Evolutionary conservation across 441 rosid species (phyloP), one percentile per base, ranked within the genome.

Genomic region (Iberis amara): DNA sequence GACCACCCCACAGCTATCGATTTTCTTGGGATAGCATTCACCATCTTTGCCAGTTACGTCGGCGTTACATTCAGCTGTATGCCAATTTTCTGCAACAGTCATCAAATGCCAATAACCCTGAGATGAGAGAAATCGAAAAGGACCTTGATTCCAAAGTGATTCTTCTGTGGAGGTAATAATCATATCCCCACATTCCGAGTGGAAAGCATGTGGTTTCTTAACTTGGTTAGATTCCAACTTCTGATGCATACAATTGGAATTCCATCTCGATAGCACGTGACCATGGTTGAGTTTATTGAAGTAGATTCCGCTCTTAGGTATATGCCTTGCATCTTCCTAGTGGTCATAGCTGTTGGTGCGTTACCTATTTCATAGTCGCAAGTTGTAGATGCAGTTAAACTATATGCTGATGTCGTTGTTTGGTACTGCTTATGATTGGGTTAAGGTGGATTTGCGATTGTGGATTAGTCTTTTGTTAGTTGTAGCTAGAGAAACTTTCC

Each of bases 61-160:
- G 91, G 39, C 90, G 49, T 47, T 92, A 92, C 66, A 82, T 92
- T 64, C 90, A 81, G 64, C 70, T 89, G 68, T 89, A 92, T 81
- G 99, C 90, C 62, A 60, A 71, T 57, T 76, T 68, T 44, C 74
- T 92, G 72, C 92, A 89, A 70, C 94, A 79, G 60, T 68, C 86
- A 61, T 72, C 92, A 40, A 61, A 65, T 61, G 71, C 46, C 26
- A 57, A 74, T 49, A 52, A 59, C 63, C 73, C 77, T 41, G 86
- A 86, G 65, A 80, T 89, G 67, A 76, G 97, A 71, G 96, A 80
- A 69, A 86, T 89, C 42, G 98, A 92, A 74, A 89, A 69, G 66
- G 85, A 92, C 75, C 92, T 92, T 24, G 97, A 89, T 74, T 75
- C 85, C 44, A 89, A 92, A 82, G 94, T 92, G 60, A 81, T 92